Base-by-base conservation (phyloP, 2,329 filamentous ascomycete species). In the Cladosporium sp. region DNA sequence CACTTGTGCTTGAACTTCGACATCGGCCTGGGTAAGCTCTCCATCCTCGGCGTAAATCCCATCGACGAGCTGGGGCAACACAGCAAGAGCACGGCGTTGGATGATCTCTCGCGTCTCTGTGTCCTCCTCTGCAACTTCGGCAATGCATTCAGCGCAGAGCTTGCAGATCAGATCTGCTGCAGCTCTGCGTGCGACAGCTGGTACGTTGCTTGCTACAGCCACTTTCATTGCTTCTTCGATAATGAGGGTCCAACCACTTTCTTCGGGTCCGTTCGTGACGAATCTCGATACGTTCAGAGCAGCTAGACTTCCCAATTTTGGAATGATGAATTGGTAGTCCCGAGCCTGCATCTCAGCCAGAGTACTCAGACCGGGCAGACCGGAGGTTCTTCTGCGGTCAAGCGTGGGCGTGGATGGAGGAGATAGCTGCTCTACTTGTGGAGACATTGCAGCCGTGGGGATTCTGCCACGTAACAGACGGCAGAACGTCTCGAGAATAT, bases 191-290 rank as follows among this genome's bases (percentile, higher is more conserved):
- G 77, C 72, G 16, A 73, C 67, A 22, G 68, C 64, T 13, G 71
- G 68, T 42, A 72, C 68, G 7, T 62, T 62, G 13, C 64, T 56
- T 14, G 71, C 67, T 10, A 68, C 68, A 9, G 74, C 70, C n/a
- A 79, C 73, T 3, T 68, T 67, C 22, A 79, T 74, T 3, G 85
- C 67, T 49, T 78, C 75, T 28, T 73, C 68, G 2, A 78, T 81
- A 32, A 97, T 71, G 4, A 82, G 72, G 10, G 77, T 70, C 93
- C 92, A 98, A 2, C 91, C 90, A 48, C 84, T 90, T 9, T 80
- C 76, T 2, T 81, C 74, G 0, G 86, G 82, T 1, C 82, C 72
- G 55, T 85, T 83, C 9, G 79, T 77, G 9, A 90, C 77, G 8
- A 98, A 74, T 38, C 93, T 81, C 46, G 64, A 61, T 41, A 75